These are phyloP conservation scores for Penicillium nordicum DNA, from an alignment of 2,329 filamentous ascomycete species.

Conservation along the genomic window DNA sequence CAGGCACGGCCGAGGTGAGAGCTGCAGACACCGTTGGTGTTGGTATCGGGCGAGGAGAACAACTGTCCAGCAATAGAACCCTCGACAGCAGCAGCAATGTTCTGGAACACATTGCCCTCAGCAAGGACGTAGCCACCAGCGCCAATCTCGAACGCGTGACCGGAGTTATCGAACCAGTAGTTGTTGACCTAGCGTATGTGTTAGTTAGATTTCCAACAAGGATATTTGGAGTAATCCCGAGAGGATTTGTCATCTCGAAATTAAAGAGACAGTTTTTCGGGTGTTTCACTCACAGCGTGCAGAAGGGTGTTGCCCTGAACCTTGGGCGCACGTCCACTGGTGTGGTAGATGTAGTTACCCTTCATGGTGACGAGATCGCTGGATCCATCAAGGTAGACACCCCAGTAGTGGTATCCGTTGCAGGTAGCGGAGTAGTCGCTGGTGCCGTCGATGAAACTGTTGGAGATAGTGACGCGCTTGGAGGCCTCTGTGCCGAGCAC, in stretches of 20 bases:
- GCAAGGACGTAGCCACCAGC: conserved; percentile 48
- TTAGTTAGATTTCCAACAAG: neutral
- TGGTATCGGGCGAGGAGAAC: conserved; percentile 36
- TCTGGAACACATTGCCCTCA: conserved; percentile 59
- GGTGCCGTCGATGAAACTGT: conserved; percentile 57
- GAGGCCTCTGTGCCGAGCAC: conserved; percentile 55
- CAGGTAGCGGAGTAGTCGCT: conserved; percentile 56
- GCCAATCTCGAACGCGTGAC: conserved; percentile 58
- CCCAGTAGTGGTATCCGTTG: conserved; percentile 60
- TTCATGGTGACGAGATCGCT: conserved; percentile 58
- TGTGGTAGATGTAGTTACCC: conserved; percentile 60
- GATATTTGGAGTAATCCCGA: too few species aligned
- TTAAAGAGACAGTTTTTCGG: too few species aligned
- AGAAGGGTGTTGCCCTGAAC: conserved; percentile 55
- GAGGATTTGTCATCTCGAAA: too few species aligned
- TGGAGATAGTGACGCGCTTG: conserved; percentile 58
- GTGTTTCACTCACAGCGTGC: conserved; percentile 42
- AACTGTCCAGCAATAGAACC: conserved; percentile 38
- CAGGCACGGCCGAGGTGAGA: conserved; percentile 50
- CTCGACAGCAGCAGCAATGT: conserved; percentile 47
- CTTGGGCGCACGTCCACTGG: conserved; percentile 57
- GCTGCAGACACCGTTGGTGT: conserved; percentile 43
- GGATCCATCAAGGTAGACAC: conserved; percentile 55
- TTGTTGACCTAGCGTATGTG: conserved; percentile 50
- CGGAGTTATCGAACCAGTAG: conserved; percentile 55